These are phyloP conservation scores for Scedosporium boydii DNA, from an alignment of 2,329 filamentous ascomycete genomes.

Conservation along the genomic window DNA sequence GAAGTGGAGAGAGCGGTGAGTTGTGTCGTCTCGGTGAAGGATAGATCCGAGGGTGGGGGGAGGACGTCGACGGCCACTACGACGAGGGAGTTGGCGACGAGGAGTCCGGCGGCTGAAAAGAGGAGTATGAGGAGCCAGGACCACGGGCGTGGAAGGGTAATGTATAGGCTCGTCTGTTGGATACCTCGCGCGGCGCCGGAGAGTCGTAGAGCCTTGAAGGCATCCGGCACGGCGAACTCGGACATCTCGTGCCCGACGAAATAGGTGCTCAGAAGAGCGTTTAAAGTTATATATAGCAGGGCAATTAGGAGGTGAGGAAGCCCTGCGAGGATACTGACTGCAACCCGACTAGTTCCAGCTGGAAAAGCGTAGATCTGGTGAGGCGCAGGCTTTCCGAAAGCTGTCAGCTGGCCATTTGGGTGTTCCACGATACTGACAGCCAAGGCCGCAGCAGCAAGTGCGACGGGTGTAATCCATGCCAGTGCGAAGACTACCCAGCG, in stretches of 20 bases:
- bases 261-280: conserved; percentile 36
- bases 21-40: conserved; percentile 6
- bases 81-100: conserved; percentile 35
- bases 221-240: conserved; percentile 27
- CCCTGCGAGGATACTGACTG: conserved; percentile 28
- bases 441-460: conserved; percentile 29
- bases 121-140: conserved; percentile 34
- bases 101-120: conserved; percentile 34
- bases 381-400: conserved; percentile 28
- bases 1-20: conserved; percentile 31
- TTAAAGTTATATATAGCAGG: conserved; percentile 35
- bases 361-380: conserved; percentile 23
- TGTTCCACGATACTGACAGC: conserved; percentile 14
- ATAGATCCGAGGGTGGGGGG: conserved; percentile 11
- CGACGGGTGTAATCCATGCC: conserved; percentile 27
- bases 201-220: conserved; percentile 28
- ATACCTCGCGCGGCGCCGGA: conserved; percentile 30
- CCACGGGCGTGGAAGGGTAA: conserved; percentile 37
- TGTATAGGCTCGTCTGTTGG: conserved; percentile 37
- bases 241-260: conserved; percentile 41
- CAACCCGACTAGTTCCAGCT: conserved; percentile 15
- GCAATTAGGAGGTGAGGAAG: conserved; percentile 40
- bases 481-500: conserved; percentile 32
- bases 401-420: conserved; percentile 20
- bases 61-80: conserved; percentile 20